These are phyloP conservation scores for Neurospora sublineolata DNA, from an alignment of 495 filamentous ascomycete genomes.

Conservation along the genomic window DNA sequence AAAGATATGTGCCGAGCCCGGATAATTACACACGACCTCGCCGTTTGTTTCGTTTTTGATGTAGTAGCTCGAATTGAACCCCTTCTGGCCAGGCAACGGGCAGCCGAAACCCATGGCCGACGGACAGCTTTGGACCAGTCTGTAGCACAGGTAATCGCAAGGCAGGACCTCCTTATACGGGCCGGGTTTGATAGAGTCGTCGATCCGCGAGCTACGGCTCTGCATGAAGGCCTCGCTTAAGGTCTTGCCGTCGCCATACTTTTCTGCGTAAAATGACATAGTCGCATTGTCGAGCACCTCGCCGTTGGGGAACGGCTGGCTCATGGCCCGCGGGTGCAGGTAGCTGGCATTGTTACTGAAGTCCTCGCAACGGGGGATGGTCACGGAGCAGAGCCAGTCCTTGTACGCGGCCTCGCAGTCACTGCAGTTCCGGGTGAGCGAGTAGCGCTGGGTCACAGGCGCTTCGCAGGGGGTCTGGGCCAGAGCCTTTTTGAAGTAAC, in stretches of 20 bases:
- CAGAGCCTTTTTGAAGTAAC: constrained; percentile 69
- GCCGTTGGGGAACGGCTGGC: constrained; percentile 57
- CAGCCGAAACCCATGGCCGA: constrained; percentile 67
- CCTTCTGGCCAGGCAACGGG: constrained; percentile 41
- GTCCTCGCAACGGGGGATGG: constrained; percentile 83
- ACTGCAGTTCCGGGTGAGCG: constrained; percentile 59
- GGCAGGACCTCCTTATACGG: constrained; percentile 91
- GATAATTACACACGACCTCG: constrained; percentile 36
- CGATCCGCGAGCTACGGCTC: constrained; percentile 62
- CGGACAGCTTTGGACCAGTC: constrained; percentile 74
- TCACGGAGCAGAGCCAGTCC: constrained; percentile 86
- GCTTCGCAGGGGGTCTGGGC: constrained; percentile 79
- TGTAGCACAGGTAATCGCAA: constrained; percentile 73
- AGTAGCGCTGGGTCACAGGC: constrained; percentile 54
- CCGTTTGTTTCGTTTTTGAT: constrained; percentile 12
- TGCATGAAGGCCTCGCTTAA: constrained; percentile 26
- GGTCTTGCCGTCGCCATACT: constrained; percentile 1
- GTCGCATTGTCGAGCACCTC: constrained; percentile 36
- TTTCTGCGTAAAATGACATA: constrained; percentile 19
- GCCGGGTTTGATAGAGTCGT: constrained; percentile 59
- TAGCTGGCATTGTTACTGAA: constrained; percentile 45
- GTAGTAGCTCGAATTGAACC: constrained; percentile 58
- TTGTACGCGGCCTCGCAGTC: constrained; percentile 78
- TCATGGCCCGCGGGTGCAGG: constrained; percentile 59
- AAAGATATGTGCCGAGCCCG: constrained; percentile 29